Evolutionary conservation across 768 basidiomycete genomes (phyloP), one percentile per base, ranked within the genome.

Genomic region (Exsudoporus frostii): DNA sequence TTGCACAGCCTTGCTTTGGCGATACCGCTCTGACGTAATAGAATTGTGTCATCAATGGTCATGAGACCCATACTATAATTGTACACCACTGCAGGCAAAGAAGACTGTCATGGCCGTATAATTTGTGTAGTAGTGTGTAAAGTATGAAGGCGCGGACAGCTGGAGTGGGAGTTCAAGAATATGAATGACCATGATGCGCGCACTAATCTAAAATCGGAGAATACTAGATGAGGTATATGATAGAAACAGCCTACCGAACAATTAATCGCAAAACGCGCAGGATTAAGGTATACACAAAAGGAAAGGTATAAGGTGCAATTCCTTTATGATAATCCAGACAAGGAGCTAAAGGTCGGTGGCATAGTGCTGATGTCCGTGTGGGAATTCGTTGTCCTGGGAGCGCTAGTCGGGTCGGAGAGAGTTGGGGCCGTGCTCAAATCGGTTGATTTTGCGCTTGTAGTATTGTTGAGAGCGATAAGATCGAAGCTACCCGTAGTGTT

Each of bases 401-500:
- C n/a, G 40, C 22, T 47, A 8, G 33, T 30, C 4, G 39, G 5
- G 30, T 40, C 45, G 13, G 58, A 52, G 4, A 46, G 32, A 0
- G 61, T 55, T 1, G 51, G 34, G 5, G 25, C 15, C 15, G 34
- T 9, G 36, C 29, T 51, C 27, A 7, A 40, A 17, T 20, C 37
- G 32, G 20, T 36, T 30, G 36, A 17, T 22, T 25, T 25, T 11
- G 47, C 4, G 38, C 25, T 38, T 36, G 53, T 29, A 13, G 61
- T 51, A 8, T n/a, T 7, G 20, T 66, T 42, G 15, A 57, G 14
- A 17, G 55, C 45, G 3, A 57, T 45, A n/a, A 57, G 24, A 38
- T 67, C 47, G 30, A 67, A 67, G 15, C 37, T 13, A 17, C 63
- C 56, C 0, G 57, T 62, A 7, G 38, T 45, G 48, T 57, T 53